Conservation (phyloP, 495 filamentous ascomycete species). For the Schizothecium vesticola region DNA sequence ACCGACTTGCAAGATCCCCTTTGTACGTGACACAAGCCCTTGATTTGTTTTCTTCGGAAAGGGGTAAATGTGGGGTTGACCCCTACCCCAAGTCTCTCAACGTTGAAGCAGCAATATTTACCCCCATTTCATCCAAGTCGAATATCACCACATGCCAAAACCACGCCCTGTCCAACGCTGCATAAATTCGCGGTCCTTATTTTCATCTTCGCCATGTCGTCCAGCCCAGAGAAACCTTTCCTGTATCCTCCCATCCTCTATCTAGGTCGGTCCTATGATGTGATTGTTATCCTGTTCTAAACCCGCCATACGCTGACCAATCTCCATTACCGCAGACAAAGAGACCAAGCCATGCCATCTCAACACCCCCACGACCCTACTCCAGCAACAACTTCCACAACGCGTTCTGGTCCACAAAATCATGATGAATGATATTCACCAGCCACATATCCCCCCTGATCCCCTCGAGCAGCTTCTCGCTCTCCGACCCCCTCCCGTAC, state of each 20-base stretch:
- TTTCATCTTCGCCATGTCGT: not conserved
- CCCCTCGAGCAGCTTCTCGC: constrained; percentile 60
- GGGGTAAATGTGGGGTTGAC: not conserved
- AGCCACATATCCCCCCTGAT: constrained; percentile 71
- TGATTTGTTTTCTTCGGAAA: not conserved
- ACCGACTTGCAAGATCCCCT: too few relatives aligned
- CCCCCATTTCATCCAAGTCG: not conserved
- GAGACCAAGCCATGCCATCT: not conserved
- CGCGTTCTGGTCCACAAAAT: constrained; percentile 60
- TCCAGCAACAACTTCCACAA: constrained; percentile 56
- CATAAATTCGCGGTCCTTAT: not conserved
- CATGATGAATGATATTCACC: constrained; percentile 87
- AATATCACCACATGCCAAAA: not conserved
- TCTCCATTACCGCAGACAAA: constrained; percentile 8
- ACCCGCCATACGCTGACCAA: constrained; percentile 1
- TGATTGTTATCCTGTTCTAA: not conserved
- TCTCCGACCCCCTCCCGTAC: constrained; percentile 60
- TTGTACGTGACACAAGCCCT: not conserved
- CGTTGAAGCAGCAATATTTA: not conserved
- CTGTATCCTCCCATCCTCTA: not conserved
- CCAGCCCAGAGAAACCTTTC: not conserved
- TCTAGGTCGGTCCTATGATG: not conserved
- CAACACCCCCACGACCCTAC: constrained; percentile 1
- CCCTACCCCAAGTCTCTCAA: not conserved
- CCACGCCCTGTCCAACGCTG: not conserved